Base-by-base conservation (phyloP, 805 yeast genomes). In the Cyberlindnera veronae region DNA sequence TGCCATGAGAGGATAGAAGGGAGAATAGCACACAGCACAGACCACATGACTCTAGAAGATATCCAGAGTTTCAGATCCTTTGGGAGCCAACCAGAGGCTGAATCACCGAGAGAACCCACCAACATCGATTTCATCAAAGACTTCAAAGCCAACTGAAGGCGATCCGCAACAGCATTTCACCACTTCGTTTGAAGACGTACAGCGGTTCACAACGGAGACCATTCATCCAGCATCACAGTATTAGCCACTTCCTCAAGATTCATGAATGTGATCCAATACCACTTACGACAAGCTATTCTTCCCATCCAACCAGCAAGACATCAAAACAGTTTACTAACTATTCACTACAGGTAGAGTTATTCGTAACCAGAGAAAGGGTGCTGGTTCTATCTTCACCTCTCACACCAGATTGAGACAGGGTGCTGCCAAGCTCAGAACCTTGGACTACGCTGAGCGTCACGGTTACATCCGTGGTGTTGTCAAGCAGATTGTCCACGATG, bases 351-450 rank as follows among this genome's bases (percentile, higher is more conserved):
- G 96, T 86, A 88, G 98, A 84, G 99, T 93, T 78, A 93, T 93
- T 81, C 95, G 99, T 81, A 93, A 93, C 84, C 99, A 93, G 84
- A 90, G 99, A 89, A 93, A 93, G 81, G 98, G 98, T 85, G 96
- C 96, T 76, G 98, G 99, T 72, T 91, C 98, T 68, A 89, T 93
- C 83, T 93, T 93, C 89, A 84, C 95, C 72, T 83, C 99, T 68
- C 95, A 91, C 93, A 91, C 98, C 82, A 91, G 98, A 79, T 87
- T 93, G 76, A 89, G 99, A 86, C 87, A 93, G 79, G 99, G 99
- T 74, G 98, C 99, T 72, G 99, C 99, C 71, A 91, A 91, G 87
- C 84, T 91, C 74, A 88, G 99, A 84, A 85, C 96, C 71, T 84
- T 91, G 72, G 98, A 93, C 77, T 91, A 81, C 67, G 95, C 98